Evolutionary conservation across 805 yeast species (phyloP).

Genomic region (Vanderwaltozyma yarrowii): DNA sequence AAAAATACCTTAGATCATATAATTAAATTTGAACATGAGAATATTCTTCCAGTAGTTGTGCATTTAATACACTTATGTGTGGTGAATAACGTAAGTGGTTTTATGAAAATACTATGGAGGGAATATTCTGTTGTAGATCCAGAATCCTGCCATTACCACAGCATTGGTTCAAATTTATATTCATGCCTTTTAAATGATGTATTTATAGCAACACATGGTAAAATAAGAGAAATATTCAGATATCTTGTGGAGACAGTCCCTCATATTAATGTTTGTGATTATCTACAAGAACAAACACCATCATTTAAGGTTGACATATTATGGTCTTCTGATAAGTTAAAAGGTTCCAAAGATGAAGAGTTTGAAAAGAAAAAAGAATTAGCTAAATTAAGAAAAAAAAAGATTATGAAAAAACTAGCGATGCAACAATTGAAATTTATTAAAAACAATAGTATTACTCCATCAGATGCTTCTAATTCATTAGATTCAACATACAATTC

Average conservation of each 20-base stretch:
- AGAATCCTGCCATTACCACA: conserved; percentile 31
- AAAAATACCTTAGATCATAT: conserved; percentile 37
- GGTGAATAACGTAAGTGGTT: conserved; percentile 32
- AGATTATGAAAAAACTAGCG: conserved; percentile 67
- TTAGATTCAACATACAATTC: conserved; percentile 5
- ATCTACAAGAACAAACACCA: conserved; percentile 30
- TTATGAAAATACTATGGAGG: conserved; percentile 30
- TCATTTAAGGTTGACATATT: conserved; percentile 24
- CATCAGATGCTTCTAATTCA: conserved; percentile 8
- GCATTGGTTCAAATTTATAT: conserved; percentile 33
- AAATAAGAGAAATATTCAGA: conserved; percentile 46
- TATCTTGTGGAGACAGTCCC: conserved; percentile 20
- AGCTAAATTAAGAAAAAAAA: conserved; percentile 62
- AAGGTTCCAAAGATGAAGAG: conserved; percentile 29
- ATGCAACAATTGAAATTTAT: conserved; percentile 72
- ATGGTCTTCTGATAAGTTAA: conserved; percentile 19
- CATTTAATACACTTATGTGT: conserved; percentile 62
- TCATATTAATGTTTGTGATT: conserved; percentile 25
- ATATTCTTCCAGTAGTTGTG: conserved; percentile 45
- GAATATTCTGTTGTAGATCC: conserved; percentile 29
- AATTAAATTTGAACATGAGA: conserved; percentile 38
- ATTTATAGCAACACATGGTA: conserved; percentile 38
- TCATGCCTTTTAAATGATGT: conserved; percentile 33
- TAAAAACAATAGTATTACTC: conserved; percentile 35
- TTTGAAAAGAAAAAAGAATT: conserved; percentile 50